Evolutionary conservation across 2,329 filamentous ascomycete genomes (phyloP), one percentile per base, ranked within the genome.

Genomic region (Esteya vermicola): DNA sequence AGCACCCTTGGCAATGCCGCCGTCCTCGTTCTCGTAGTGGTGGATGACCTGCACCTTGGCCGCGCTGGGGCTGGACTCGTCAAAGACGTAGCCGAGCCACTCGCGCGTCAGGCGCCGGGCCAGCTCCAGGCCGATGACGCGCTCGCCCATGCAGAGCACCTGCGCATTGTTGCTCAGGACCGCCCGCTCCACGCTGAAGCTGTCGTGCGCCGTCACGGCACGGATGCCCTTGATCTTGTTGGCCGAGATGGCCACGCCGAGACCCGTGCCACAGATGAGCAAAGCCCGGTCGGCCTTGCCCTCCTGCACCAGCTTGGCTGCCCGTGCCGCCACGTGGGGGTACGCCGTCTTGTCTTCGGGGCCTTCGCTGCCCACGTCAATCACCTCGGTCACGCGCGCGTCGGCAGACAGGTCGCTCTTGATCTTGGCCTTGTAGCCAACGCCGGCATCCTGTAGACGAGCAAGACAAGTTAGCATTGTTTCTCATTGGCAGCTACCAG

Each of bases 171-270:
- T 93, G 62, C 80, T 85, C 52, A 89, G 61, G 10, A 93, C 72
- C 18, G 81, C 77, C 37, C 84, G 65, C 68, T 93, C 85, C 6
- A 93, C 83, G 41, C 72, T 79, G 65, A 88, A 93, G 48, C 77
- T 79, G 56, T 93, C 85, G 57, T 93, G 85, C 1, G 85, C 85
- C 6, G 85, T 93, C 16, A 93, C 85, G n/a, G 85, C 85, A 20
- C 85, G 68, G 45, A 93, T 75, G 6, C 85, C 85, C 42, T 77
- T 79, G 47, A 93, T 76, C 59, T 93, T 93, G 68, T 93, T 93
- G 48, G 85, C 85, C n/a, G 75, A 65, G 55, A 93, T 93, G 51
- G 85, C 85, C 8, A 93, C 85, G 18, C 85, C 85, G 8, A 93
- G 70, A 0, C 85, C 85, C 0, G 85, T 93, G 3, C 85, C 85